Evolutionary conservation across 1,139 yeast genomes (phyloP), one percentile per base, ranked within the genome.

Genomic region (Debaryomyces singareniensis): DNA sequence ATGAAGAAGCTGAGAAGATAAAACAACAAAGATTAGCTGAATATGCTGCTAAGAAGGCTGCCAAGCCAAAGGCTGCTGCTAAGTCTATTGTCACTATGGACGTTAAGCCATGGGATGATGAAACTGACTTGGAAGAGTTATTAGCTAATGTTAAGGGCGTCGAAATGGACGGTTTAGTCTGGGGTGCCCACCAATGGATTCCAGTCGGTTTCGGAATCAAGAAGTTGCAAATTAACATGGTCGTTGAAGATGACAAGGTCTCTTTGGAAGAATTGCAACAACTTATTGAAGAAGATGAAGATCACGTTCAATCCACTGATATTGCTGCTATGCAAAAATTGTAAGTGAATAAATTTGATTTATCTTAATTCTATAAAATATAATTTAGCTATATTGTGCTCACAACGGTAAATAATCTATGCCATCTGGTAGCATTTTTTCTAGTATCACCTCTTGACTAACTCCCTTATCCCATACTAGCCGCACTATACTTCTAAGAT

Each of bases 21-120:
- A 91, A 89, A 79, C 93, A 85, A 68, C 76, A 89, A 76, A 87
- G 98, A 81, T 71, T 91, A 55, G 96, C 96, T 61, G 96, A 81
- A 64, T 91, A 91, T 77, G 84, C 87, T 57, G 95, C 94, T 55
- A 87, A 84, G 81, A 91, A 91, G 82, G 95, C 95, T 47, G 80
- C 93, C 49, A 84, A 84, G 73, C 86, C 97, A 56, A 86, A 86
- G 78, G 86, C 96, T 55, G 95, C 96, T 67, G 97, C 98, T 59
- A 91, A 91, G 78, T 85, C 97, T 43, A 73, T 87, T 50, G 95
- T 91, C 56, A 91, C 98, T 55, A 60, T 91, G 56, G 98, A 91
- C 55, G 95, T 91, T 52, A 91, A 91, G 82, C 97, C 96, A 70
- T 91, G 98, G 98, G 98, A 91, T 69, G 97, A 91, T 57, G 97